Conservation (phyloP, 805 yeast genomes). For the Naumovozyma castellii region DNA sequence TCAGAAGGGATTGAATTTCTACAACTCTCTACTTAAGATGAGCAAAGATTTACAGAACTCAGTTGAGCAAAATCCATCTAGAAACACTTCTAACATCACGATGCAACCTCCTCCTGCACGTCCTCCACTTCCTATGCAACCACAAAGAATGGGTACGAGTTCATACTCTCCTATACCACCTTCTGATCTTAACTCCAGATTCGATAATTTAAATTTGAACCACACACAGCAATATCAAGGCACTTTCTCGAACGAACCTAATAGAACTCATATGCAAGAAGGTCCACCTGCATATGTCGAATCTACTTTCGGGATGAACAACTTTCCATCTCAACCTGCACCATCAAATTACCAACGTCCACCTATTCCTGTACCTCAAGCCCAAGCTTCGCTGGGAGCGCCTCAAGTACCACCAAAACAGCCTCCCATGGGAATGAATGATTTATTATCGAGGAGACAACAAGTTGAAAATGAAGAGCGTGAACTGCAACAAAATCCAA, state of each 20-base stretch:
- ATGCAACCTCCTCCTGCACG: not conserved
- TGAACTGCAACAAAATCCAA: conserved; percentile 27
- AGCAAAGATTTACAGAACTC: conserved; percentile 11
- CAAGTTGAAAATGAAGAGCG: conserved; percentile 14
- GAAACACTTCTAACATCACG: not conserved
- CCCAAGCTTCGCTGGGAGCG: conserved; percentile 4
- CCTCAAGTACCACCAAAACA: conserved; percentile 21
- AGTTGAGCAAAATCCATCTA: not conserved
- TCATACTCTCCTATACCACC: conserved; percentile 11
- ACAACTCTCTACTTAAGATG: conserved; percentile 36
- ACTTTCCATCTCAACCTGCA: not conserved
- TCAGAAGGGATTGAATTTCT: conserved; percentile 54
- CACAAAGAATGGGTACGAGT: conserved; percentile 1
- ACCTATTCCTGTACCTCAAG: not conserved
- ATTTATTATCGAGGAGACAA: conserved; percentile 3
- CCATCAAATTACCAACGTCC: not conserved
- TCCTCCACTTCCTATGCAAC: conserved; percentile 4
- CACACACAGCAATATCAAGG: not conserved
- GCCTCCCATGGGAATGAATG: conserved; percentile 6
- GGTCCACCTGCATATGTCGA: not conserved
- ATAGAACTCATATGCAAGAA: conserved; percentile 1
- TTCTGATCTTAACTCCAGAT: not conserved
- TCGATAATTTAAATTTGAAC: not conserved
- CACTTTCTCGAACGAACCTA: conserved; percentile 1
- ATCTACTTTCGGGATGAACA: not conserved